phyloP scores from a whole-genome alignment of 2,329 filamentous ascomycete genomes.

The Sporothrix phasma region DNA sequence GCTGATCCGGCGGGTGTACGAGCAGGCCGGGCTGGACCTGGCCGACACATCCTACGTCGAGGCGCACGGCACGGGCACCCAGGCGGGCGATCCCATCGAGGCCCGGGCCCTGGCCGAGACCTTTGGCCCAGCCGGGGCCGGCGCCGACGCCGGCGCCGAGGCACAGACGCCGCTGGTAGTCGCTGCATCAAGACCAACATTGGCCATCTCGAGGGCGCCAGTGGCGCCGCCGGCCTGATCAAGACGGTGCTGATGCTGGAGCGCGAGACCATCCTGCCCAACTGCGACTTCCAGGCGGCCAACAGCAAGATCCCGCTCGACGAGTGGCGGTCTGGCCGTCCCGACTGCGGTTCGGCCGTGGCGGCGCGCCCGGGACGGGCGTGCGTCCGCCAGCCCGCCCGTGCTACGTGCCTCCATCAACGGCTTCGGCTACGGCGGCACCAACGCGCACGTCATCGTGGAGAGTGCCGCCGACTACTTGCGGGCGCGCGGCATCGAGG shows the following conservation, averaged over 20 bases:
- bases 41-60: slow-evolving; percentile 27
- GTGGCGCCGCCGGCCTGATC: slow-evolving; percentile 36
- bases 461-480: slow-evolving; percentile 27
- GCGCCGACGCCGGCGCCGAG: background rate
- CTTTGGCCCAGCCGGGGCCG: slow-evolving; percentile 20
- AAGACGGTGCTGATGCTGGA: slow-evolving; percentile 32
- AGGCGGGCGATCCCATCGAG: slow-evolving; percentile 27
- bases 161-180: slow-evolving; percentile 17
- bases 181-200: slow-evolving; percentile 32
- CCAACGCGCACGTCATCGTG: slow-evolving; percentile 22
- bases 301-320: slow-evolving; percentile 36
- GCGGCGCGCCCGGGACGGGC: slow-evolving; percentile 32
- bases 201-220: slow-evolving; percentile 38
- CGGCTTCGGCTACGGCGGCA: slow-evolving; percentile 34
- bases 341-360: slow-evolving; percentile 29
- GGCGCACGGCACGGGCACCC: slow-evolving; percentile 32
- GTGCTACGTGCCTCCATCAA: slow-evolving; percentile 32
- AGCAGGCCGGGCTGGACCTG: slow-evolving; percentile 16
- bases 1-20: slow-evolving; percentile 18
- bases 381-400: background rate
- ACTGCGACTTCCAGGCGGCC: slow-evolving; percentile 35
- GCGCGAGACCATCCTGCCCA: slow-evolving; percentile 27
- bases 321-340: no score
- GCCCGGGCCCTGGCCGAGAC: slow-evolving; percentile 27
- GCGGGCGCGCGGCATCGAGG: background rate